Evolutionary conservation across 371 early-diverging fungal genomes (phyloP).

Genomic region (Mortierella polycephala): DNA sequence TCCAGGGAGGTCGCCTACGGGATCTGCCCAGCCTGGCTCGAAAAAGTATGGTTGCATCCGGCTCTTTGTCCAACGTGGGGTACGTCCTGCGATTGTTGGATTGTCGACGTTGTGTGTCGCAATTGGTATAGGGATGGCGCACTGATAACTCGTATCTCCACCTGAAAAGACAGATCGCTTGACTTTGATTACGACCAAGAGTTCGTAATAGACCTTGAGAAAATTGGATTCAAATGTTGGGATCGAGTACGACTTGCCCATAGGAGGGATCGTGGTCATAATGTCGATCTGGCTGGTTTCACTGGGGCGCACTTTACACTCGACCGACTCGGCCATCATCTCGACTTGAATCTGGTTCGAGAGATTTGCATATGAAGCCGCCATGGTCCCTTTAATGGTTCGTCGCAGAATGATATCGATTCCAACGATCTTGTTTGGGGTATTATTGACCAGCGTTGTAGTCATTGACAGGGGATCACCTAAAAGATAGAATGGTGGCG

Average conservation of each 20-base stretch:
- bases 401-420: conserved; percentile 44
- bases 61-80: conserved; percentile 53
- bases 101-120: conserved; percentile 54
- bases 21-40: conserved; percentile 33
- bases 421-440: conserved; percentile 36
- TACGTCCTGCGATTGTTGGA: conserved; percentile 45
- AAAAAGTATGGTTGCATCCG: conserved; percentile 53
- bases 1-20: conserved; percentile 40
- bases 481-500: conserved; percentile 1
- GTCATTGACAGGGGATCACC: conserved; percentile 52
- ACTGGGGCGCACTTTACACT: conserved; percentile 45
- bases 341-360: conserved; percentile 34
- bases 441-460: conserved; percentile 38
- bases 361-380: conserved; percentile 47
- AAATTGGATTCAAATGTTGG: conserved; percentile 55
- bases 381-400: conserved; percentile 34
- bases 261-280: conserved; percentile 45
- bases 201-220: conserved; percentile 50
- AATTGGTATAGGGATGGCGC: conserved; percentile 43
- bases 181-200: conserved; percentile 33
- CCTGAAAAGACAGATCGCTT: conserved; percentile 52
- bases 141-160: conserved; percentile 41
- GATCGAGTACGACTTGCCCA: conserved; percentile 26
- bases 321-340: conserved; percentile 46
- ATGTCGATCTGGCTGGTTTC: conserved; percentile 49